Conservation (phyloP, 83 land plant genomes). For the Diphasiastrum complanatum region DNA sequence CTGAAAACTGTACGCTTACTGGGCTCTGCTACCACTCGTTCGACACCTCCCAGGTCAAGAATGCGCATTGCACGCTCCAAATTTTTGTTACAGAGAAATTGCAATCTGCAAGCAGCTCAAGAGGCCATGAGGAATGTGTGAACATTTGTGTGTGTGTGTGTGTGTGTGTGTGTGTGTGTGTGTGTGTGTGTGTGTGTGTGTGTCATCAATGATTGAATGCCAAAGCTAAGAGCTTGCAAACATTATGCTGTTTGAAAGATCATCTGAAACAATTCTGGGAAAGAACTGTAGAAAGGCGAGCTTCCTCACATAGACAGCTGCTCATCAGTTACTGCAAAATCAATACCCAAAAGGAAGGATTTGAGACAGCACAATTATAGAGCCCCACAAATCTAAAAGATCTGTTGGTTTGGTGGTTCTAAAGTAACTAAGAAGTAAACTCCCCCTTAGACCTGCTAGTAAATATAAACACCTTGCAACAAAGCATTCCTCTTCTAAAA, state of each 20-base stretch:
- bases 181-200: background rate
- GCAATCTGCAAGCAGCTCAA: slow-evolving; percentile 39
- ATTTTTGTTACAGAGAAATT: slow-evolving; percentile 83
- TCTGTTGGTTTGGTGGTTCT: too few species aligned
- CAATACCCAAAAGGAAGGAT: background rate
- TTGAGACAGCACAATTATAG: too few species aligned
- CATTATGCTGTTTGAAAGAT: background rate
- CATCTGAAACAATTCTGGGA: background rate
- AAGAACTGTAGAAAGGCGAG: background rate
- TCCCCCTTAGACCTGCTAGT: too few species aligned
- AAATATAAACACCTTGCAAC: too few species aligned
- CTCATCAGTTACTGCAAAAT: slow-evolving; percentile 58
- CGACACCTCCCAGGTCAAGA: slow-evolving; percentile 75
- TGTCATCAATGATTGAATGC: background rate
- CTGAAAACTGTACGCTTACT: slow-evolving; percentile 67
- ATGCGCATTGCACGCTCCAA: slow-evolving; percentile 83
- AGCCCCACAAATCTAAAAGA: too few species aligned
- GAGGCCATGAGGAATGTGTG: background rate
- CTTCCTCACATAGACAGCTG: slow-evolving; percentile 68
- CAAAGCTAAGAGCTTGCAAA: background rate
- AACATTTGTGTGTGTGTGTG: too few species aligned
- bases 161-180: background rate
- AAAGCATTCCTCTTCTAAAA: too few species aligned
- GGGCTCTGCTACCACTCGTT: slow-evolving; percentile 47
- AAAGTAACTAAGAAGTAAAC: too few species aligned